Evolutionary conservation across 73 alveolate species (phyloP), one percentile per base, ranked within the genome.

Genomic region (Strombidium stylifer): DNA sequence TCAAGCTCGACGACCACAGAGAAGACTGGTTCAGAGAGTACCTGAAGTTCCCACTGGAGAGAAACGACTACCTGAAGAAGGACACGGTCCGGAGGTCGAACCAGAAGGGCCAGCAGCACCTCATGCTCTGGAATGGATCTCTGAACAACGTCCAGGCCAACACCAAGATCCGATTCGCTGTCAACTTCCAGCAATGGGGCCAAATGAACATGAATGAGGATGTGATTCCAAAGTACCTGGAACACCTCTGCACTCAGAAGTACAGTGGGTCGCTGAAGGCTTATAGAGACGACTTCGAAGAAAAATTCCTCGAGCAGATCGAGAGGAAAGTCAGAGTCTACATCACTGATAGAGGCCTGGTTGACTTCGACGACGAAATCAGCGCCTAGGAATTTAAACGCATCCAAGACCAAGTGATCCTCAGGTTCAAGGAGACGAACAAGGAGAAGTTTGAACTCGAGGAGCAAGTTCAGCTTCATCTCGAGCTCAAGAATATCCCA

Each of bases 381-480:
- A n/a, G n/a, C n/a, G n/a, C 8, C 12, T 14, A 64, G 54, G 61
- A 61, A 39, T 73, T 37, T 25, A 50, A 73, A 18, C 0, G n/a
- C 0, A 28, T 60, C 2, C 30, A 64, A 3, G 10, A 19, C 40
- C 41, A 59, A 48, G 86, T 73, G 1, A 30, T 27, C 6, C 53
- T 85, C 5, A 69, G 39, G 16, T 51, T 85, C 32, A 34, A 67
- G n/a, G 86, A 69, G n/a, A 30, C 65, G 24, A 91, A 87, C 59
- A 69, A 87, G 58, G 87, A 72, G 47, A 15, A 35, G 31, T 82
- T 87, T 52, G 57, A 68, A 32, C 49, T 49, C 11, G 84, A 84
- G 4, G 94, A 88, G 64, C 28, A 18, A 21, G 55, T 69, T 14
- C n/a, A n/a, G n/a, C 62, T 41, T 23, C n/a, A n/a, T n/a, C n/a